These are phyloP conservation scores for Coniochaeta sp. DNA, from an alignment of 2,329 filamentous ascomycete genomes.

Conservation along the genomic window DNA sequence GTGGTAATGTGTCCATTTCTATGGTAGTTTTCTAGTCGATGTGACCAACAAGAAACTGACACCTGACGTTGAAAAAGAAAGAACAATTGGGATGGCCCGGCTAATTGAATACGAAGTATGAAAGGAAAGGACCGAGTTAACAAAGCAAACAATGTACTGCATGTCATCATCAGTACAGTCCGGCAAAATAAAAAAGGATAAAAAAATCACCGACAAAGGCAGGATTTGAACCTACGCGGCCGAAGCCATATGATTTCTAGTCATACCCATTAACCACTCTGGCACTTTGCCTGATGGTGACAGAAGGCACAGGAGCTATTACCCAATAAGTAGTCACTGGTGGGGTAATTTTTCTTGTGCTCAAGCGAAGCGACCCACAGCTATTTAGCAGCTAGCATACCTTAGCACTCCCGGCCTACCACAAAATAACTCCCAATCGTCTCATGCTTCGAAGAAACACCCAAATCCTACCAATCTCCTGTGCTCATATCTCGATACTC, in stretches of 20 bases:
- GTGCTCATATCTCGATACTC: too few species aligned
- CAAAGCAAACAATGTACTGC: background rate
- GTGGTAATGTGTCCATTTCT: background rate
- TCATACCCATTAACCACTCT: conserved; percentile 4
- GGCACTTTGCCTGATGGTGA: conserved; percentile 1
- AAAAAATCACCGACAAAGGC: conserved; percentile 2
- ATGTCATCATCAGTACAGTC: too few species aligned
- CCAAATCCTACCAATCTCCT: too few species aligned
- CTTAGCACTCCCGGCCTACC: too few species aligned
- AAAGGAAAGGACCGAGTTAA: background rate
- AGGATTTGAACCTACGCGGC: conserved; percentile 4
- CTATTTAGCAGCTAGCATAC: too few species aligned
- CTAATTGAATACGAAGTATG: background rate
- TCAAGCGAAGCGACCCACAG: too few species aligned
- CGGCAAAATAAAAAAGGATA: conserved; percentile 1
- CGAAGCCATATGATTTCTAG: conserved; percentile 4
- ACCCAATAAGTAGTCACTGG: background rate
- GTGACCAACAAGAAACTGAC: too few species aligned
- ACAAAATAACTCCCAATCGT: too few species aligned
- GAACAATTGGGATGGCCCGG: background rate
- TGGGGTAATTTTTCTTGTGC: too few species aligned
- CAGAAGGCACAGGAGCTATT: background rate
- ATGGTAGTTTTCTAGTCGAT: too few species aligned
- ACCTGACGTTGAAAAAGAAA: too few species aligned
- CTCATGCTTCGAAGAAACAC: too few species aligned